Evolutionary conservation across 164 flowering plant species (phyloP).

Genomic region (Chimonanthus praecox): DNA sequence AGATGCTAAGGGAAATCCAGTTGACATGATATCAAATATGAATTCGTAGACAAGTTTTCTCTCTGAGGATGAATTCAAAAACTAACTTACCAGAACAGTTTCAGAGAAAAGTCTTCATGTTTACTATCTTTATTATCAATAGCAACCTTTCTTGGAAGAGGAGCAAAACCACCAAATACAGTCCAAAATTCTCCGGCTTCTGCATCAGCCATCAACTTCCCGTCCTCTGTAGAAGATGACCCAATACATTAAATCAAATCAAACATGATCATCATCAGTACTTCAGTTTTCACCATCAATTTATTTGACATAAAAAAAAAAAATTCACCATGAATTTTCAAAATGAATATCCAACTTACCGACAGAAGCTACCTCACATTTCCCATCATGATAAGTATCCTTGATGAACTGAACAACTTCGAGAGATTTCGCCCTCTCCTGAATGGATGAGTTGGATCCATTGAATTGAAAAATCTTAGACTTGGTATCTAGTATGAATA

Average conservation of each 20-base stretch:
- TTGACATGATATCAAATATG: too few species aligned
- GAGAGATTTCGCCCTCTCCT: conserved; percentile 98
- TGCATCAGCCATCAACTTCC: conserved; percentile 95
- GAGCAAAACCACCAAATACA: conserved; percentile 97
- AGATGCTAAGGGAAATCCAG: too few species aligned
- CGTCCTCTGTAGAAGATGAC: conserved; percentile 60
- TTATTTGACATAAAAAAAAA: too few species aligned
- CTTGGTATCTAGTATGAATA: conserved; percentile 86
- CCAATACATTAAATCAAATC: conserved; percentile 3
- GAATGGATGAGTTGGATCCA: conserved; percentile 93
- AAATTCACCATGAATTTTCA: background rate
- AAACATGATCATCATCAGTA: background rate
- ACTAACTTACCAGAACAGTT: conserved; percentile 47
- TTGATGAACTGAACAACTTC: conserved; percentile 97
- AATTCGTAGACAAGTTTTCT: too few species aligned
- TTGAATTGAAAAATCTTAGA: conserved; percentile 95
- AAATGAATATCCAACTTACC: conserved; percentile 44
- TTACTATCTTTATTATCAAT: conserved; percentile 37
- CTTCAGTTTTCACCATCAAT: conserved; percentile 1
- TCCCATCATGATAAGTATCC: conserved; percentile 94
- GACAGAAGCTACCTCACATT: conserved; percentile 89
- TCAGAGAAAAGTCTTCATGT: conserved; percentile 34
- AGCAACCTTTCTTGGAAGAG: conserved; percentile 78
- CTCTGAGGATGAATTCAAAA: background rate
- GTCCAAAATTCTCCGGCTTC: conserved; percentile 97